phyloP scores from a whole-genome alignment of 169 alveolate species.

The Cryptosporidium sp. region DNA sequence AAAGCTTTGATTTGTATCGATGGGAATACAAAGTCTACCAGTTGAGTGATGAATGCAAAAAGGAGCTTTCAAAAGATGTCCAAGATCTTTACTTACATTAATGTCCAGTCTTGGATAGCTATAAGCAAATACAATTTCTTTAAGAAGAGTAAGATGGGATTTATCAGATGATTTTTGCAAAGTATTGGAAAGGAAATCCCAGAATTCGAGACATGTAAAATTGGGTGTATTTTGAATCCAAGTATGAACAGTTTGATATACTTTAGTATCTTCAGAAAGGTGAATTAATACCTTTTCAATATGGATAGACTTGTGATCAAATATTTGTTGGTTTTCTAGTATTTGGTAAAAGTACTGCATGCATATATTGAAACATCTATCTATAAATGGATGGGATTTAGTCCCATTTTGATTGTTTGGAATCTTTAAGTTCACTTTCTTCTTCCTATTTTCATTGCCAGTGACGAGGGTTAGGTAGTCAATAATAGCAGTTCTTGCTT shows the following conservation, averaged over 20 bases:
- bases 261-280: slow-evolving; percentile 47
- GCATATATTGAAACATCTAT: slow-evolving; percentile 44
- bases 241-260: slow-evolving; percentile 29
- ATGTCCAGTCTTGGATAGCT: slow-evolving; percentile 86
- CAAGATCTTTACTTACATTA: slow-evolving; percentile 88
- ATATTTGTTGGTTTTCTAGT: slow-evolving; percentile 30
- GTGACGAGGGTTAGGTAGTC: slow-evolving; percentile 82
- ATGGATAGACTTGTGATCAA: slow-evolving; percentile 19
- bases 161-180: slow-evolving; percentile 24
- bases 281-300: slow-evolving; percentile 35
- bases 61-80: slow-evolving; percentile 91
- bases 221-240: slow-evolving; percentile 40
- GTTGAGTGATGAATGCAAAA: slow-evolving; percentile 92
- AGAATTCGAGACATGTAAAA: slow-evolving; percentile 75
- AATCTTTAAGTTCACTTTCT: slow-evolving; percentile 78
- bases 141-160: slow-evolving; percentile 52
- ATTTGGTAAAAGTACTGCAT: slow-evolving; percentile 43
- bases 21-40: slow-evolving; percentile 89
- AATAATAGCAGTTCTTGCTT: slow-evolving; percentile 82
- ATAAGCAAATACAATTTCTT: slow-evolving; percentile 83
- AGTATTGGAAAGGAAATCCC: slow-evolving; percentile 56
- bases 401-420: neutral
- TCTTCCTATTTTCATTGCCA: slow-evolving; percentile 79
- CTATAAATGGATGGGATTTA: slow-evolving; percentile 38
- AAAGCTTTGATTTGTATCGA: slow-evolving; percentile 79